These are phyloP conservation scores for Talinum fruticosum DNA, from an alignment of 148 eudicot species.

Conservation along the genomic window DNA sequence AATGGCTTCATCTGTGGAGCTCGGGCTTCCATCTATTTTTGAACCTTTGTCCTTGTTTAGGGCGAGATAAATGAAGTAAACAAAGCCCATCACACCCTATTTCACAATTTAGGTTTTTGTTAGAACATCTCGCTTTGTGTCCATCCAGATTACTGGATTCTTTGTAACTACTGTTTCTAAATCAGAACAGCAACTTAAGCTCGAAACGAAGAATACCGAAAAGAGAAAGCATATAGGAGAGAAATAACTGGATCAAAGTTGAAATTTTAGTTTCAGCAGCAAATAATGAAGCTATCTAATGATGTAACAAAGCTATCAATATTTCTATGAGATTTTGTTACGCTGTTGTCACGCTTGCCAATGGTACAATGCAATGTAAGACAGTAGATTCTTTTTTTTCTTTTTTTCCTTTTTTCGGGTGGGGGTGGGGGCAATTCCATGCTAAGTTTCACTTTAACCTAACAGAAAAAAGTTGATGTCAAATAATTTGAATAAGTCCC, in stretches of 20 bases:
- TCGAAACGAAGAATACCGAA: not conserved
- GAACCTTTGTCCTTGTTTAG: conserved; percentile 83
- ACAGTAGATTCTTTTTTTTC: no score
- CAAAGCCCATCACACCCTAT: conserved; percentile 88
- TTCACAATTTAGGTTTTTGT: conserved; percentile 5
- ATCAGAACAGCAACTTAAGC: not conserved
- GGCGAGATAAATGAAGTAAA: conserved; percentile 77
- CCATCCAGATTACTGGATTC: not conserved
- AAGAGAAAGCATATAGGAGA: not conserved
- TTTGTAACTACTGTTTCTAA: not conserved
- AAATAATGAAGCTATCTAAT: not conserved
- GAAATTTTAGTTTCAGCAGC: not conserved
- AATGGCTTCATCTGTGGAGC: conserved; percentile 64
- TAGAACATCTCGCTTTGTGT: not conserved
- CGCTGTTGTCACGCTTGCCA: not conserved
- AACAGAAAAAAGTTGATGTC: no score
- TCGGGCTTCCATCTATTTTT: conserved; percentile 37
- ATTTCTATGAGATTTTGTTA: not conserved
- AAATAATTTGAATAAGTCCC: no score
- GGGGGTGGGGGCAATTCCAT: no score
- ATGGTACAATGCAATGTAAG: not conserved
- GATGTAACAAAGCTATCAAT: not conserved
- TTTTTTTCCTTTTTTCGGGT: no score
- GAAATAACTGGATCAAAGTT: not conserved
- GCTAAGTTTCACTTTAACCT: no score